Conservation (phyloP, 1,284 basidiomycete genomes). For the Entoloma clypeatum region DNA sequence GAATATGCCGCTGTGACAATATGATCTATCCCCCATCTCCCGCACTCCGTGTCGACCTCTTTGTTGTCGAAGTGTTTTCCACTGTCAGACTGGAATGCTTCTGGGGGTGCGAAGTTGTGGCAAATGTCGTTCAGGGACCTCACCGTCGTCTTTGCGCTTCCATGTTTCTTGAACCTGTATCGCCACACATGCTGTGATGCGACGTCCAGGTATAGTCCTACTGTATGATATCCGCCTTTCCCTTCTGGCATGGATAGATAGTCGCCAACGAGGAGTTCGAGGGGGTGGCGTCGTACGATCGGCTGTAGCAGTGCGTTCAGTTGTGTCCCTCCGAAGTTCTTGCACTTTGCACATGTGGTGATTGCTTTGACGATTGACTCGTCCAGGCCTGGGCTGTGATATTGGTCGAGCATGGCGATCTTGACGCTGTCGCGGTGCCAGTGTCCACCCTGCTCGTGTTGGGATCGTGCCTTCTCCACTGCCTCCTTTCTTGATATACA, state of each 20-base stretch:
- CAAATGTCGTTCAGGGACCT: slow-evolving; percentile 23
- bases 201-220: slow-evolving; percentile 27
- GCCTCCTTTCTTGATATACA: slow-evolving; percentile 16
- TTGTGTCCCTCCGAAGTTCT: slow-evolving; percentile 15
- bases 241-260: too few relatives aligned
- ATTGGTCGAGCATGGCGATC: slow-evolving; percentile 4
- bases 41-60: slow-evolving; percentile 23
- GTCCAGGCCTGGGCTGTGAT: slow-evolving; percentile 1
- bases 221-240: slow-evolving; percentile 28
- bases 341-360: slow-evolving; percentile 2
- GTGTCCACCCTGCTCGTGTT: slow-evolving; percentile 6
- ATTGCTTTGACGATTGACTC: slow-evolving; percentile 1
- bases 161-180: slow-evolving; percentile 23
- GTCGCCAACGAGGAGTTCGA: slow-evolving; percentile 33
- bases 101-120: too few relatives aligned
- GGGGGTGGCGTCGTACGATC: slow-evolving; percentile 32
- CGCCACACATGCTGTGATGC: slow-evolving; percentile 28
- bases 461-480: background rate
- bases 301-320: slow-evolving; percentile 32
- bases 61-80: slow-evolving; percentile 36
- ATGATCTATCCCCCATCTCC: slow-evolving; percentile 25
- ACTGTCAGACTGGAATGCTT: slow-evolving; percentile 37
- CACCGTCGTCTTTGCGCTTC: slow-evolving; percentile 26
- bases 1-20: too few relatives aligned
- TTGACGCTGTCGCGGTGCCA: slow-evolving; percentile 7